These are phyloP conservation scores for Neurospora pannonica DNA, from an alignment of 495 filamentous ascomycete genomes.

Conservation along the genomic window DNA sequence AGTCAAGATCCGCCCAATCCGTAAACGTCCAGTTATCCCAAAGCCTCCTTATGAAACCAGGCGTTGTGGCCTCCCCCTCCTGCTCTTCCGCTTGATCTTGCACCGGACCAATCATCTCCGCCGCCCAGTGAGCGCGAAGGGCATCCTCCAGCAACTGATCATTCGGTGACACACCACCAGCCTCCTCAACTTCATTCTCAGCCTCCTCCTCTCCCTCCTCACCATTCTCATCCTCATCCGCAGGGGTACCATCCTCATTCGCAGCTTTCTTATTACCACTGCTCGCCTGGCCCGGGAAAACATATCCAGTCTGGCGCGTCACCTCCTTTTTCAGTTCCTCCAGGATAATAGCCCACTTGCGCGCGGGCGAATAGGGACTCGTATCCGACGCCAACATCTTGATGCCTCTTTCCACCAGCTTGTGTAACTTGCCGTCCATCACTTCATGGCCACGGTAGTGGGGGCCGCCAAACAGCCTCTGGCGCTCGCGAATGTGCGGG, in stretches of 20 bases:
- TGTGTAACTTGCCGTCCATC: constrained; percentile 1
- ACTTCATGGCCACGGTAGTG: background rate
- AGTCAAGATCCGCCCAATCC: constrained; percentile 20
- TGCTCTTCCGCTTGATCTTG: background rate
- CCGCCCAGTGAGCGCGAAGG: constrained; percentile 15
- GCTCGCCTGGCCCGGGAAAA: background rate
- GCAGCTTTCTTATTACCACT: background rate
- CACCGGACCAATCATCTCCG: background rate
- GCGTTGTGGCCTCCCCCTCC: background rate
- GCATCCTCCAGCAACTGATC: constrained; percentile 14
- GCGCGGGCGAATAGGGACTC: constrained; percentile 8
- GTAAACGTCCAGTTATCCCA: constrained; percentile 16
- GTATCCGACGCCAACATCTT: constrained; percentile 5
- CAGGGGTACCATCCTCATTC: background rate
- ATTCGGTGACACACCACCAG: background rate
- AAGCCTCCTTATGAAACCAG: background rate
- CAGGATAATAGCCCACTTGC: constrained; percentile 12
- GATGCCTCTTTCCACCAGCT: constrained; percentile 5
- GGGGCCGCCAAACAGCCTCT: background rate
- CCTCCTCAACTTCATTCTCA: background rate
- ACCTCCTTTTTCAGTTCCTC: constrained; percentile 13
- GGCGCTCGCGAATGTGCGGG: constrained; percentile 12
- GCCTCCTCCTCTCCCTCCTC: background rate
- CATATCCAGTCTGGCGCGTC: background rate
- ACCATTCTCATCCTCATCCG: background rate